Evolutionary conservation across 2,329 filamentous ascomycete species (phyloP).

Genomic region (Penicillium sclerotigenum): DNA sequence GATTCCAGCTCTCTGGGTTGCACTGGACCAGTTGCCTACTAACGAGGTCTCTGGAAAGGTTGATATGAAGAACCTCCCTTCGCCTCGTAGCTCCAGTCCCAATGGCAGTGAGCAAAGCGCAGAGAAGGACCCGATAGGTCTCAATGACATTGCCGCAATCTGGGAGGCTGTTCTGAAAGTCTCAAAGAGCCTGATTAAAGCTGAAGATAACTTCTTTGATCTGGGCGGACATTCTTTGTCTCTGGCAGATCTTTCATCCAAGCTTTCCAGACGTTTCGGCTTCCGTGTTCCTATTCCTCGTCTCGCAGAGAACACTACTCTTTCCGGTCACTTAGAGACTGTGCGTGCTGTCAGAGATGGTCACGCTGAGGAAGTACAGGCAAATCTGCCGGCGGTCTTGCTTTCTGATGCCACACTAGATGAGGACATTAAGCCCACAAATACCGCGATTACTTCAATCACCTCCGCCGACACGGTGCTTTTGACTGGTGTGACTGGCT

Average conservation of each 20-base stretch:
- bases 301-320: conserved; percentile 67
- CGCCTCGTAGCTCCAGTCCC: conserved; percentile 55
- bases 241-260: conserved; percentile 72
- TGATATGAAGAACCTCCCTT: conserved; percentile 68
- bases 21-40: conserved; percentile 67
- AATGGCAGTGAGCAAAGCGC: conserved; percentile 46
- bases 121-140: conserved; percentile 61
- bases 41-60: conserved; percentile 77
- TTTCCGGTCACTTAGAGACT: conserved; percentile 69
- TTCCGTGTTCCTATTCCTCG: conserved; percentile 69
- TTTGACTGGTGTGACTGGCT: conserved; percentile 72
- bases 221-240: conserved; percentile 74
- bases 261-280: conserved; percentile 66
- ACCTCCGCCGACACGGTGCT: conserved; percentile 67
- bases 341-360: conserved; percentile 69
- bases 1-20: conserved; percentile 76
- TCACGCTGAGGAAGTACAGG: conserved; percentile 70
- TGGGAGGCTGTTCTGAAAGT: conserved; percentile 71
- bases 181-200: conserved; percentile 59
- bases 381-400: conserved; percentile 68
- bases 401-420: conserved; percentile 65
- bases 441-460: conserved; percentile 55
- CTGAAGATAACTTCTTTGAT: conserved; percentile 76
- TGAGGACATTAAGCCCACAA: conserved; percentile 62
- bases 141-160: conserved; percentile 65